phyloP scores from a whole-genome alignment of 2,329 filamentous ascomycete genomes.

The Basipetospora chlamydospora region DNA sequence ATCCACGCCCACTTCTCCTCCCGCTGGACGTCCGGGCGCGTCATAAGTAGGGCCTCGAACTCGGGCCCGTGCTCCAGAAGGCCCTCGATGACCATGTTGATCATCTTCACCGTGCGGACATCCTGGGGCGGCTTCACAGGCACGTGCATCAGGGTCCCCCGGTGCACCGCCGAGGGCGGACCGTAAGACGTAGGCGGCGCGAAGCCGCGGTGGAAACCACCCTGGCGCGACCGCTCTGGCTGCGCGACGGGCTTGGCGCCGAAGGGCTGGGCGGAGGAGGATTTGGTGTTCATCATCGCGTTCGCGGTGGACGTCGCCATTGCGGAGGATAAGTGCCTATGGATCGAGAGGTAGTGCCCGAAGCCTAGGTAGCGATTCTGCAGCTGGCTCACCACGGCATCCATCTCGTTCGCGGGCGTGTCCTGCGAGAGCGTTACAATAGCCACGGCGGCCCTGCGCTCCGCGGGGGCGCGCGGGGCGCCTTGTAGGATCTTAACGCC shows the following conservation, averaged over 20 bases:
- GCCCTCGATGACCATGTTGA: conserved; percentile 76
- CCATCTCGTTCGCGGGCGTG: conserved; percentile 71
- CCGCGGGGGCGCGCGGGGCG: conserved; percentile 32
- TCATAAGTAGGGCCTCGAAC: conserved; percentile 88
- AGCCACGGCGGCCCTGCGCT: conserved; percentile 59
- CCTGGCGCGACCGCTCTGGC: not conserved
- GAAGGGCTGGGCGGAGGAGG: conserved; percentile 50
- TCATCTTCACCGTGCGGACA: conserved; percentile 63
- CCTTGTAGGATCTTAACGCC: conserved; percentile 56
- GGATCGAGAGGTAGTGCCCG: conserved; percentile 67
- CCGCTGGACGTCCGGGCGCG: conserved; percentile 62
- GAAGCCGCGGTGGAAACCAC: conserved; percentile 38
- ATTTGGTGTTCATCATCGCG: conserved; percentile 22
- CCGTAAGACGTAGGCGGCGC: conserved; percentile 63
- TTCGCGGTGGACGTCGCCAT: conserved; percentile 28
- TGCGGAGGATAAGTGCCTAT: conserved; percentile 70
- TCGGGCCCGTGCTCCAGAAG: conserved; percentile 69
- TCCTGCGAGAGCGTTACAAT: conserved; percentile 72
- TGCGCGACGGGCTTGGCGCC: conserved; percentile 52
- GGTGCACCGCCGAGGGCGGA: conserved; percentile 13
- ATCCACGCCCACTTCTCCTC: conserved; percentile 92
- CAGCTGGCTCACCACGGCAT: conserved; percentile 59
- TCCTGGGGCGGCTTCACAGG: conserved; percentile 64
- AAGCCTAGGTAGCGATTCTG: conserved; percentile 77
- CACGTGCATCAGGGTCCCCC: conserved; percentile 41